Conservation (phyloP, 2,329 filamentous ascomycete species). For the Lecanosticta acicola region DNA sequence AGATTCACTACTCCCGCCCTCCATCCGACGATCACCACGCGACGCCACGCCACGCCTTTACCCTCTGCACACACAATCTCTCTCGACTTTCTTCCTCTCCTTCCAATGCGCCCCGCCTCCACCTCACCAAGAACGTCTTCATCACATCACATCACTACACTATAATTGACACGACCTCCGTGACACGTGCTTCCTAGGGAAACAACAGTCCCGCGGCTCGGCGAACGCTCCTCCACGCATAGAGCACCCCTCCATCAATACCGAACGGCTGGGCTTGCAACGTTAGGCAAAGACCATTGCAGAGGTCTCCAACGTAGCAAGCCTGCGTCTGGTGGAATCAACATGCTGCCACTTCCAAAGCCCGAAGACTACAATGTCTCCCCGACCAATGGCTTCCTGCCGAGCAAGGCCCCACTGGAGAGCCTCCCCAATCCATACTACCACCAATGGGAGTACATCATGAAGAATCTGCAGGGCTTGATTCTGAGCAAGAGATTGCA, state of each 20-base stretch:
- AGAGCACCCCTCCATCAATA: slow-evolving; percentile 1
- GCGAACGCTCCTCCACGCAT: too few relatives aligned
- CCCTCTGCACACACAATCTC: too few relatives aligned
- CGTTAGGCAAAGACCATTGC: slow-evolving; percentile 24
- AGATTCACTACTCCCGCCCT: too few relatives aligned
- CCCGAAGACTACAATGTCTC: slow-evolving; percentile 77
- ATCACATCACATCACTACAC: too few relatives aligned
- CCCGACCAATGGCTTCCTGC: slow-evolving; percentile 77
- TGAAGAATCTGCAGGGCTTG: slow-evolving; percentile 77
- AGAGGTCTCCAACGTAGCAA: slow-evolving; percentile 31
- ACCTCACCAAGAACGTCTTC: too few relatives aligned
- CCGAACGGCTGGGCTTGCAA: slow-evolving; percentile 33
- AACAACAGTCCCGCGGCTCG: too few relatives aligned
- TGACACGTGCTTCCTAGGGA: too few relatives aligned
- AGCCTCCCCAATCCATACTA: slow-evolving; percentile 85
- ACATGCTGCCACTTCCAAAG: slow-evolving; percentile 41
- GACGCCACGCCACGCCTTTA: too few relatives aligned
- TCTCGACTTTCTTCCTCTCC: too few relatives aligned
- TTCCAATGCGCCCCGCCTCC: too few relatives aligned
- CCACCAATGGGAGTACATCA: slow-evolving; percentile 85
- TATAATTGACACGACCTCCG: too few relatives aligned
- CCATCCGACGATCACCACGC: too few relatives aligned
- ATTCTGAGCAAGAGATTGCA: slow-evolving; percentile 80
- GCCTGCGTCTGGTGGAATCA: slow-evolving; percentile 32
- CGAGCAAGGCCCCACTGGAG: slow-evolving; percentile 71